These are phyloP conservation scores for Kalmusia sp. DNA, from an alignment of 2,329 filamentous ascomycete species.

Conservation along the genomic window DNA sequence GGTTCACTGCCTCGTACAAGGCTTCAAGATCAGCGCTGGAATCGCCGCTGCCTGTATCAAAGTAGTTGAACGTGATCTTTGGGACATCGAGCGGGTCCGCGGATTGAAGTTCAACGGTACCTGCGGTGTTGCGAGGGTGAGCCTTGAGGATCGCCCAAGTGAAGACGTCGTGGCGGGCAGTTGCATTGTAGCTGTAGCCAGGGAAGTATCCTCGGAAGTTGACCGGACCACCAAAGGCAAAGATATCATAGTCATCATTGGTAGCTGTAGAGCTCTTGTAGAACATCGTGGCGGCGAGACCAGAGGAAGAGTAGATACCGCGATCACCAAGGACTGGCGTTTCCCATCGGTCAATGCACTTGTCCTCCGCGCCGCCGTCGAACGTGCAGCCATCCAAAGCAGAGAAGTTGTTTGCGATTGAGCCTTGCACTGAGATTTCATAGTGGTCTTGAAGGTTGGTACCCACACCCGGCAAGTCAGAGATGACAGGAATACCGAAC, in stretches of 20 bases:
- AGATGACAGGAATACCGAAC: conserved; percentile 59
- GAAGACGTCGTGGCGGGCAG: conserved; percentile 55
- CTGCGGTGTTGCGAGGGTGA: conserved; percentile 67
- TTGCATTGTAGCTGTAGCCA: conserved; percentile 61
- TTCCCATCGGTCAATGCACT: conserved; percentile 60
- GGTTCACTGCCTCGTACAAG: conserved; percentile 60
- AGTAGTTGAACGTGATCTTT: conserved; percentile 57
- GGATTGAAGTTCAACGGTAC: conserved; percentile 67
- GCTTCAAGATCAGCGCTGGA: conserved; percentile 64
- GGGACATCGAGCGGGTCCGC: conserved; percentile 70
- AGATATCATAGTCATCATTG: conserved; percentile 60
- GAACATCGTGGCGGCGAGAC: conserved; percentile 59
- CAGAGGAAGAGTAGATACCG: conserved; percentile 61
- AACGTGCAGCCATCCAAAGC: conserved; percentile 51
- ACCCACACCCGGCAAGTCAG: conserved; percentile 66
- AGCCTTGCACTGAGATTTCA: conserved; percentile 34
- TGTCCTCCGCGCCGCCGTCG: conserved; percentile 45
- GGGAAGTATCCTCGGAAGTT: conserved; percentile 65
- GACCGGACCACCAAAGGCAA: conserved; percentile 62
- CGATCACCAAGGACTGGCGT: conserved; percentile 56
- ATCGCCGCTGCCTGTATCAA: conserved; percentile 62
- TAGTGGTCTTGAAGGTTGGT: conserved; percentile 69
- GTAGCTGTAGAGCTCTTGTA: conserved; percentile 51
- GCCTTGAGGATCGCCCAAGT: conserved; percentile 65
- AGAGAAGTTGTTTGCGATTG: conserved; percentile 38